A percentile compares a stretch with the other conserved stretches of the same genome.
phyloP scores from a whole-genome alignment of 2,329 filamentous ascomycete genomes.

The Aspergillus fructus region DNA sequence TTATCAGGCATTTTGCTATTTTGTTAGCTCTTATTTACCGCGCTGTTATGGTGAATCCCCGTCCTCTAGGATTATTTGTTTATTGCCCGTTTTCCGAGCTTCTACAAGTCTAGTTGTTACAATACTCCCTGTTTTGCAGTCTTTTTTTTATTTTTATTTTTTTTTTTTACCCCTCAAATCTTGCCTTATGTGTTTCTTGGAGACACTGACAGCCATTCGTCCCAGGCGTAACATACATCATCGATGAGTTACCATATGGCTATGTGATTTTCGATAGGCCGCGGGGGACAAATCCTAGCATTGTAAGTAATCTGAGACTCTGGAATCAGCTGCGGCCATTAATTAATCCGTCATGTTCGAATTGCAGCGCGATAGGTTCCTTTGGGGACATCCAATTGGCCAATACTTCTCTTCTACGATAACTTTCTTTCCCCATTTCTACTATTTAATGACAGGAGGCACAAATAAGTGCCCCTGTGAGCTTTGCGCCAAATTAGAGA shows the following conservation, averaged over 20 bases:
- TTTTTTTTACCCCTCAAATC: background rate
- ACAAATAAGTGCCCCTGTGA: slow-evolving; percentile 51
- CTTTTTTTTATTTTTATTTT: background rate
- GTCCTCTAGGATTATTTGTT: background rate
- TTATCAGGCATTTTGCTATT: background rate
- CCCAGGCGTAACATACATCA: slow-evolving; percentile 47
- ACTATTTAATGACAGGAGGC: slow-evolving; percentile 53
- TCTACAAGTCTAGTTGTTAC: background rate
- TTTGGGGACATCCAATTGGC: slow-evolving; percentile 57
- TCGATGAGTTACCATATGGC: slow-evolving; percentile 55
- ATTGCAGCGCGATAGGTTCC: slow-evolving; percentile 52
- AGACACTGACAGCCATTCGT: background rate
- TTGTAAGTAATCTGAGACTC: slow-evolving; percentile 27
- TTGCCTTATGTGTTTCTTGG: background rate
- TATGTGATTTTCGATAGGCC: slow-evolving; percentile 54
- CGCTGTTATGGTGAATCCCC: background rate
- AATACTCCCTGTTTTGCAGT: background rate
- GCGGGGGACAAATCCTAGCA: slow-evolving; percentile 37
- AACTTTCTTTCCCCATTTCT: slow-evolving; percentile 58
- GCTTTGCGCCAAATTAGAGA: slow-evolving; percentile 39
- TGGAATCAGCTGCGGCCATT: background rate
- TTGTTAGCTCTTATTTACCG: background rate
- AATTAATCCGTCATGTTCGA: background rate
- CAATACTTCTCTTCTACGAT: slow-evolving; percentile 54
- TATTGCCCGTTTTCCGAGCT: background rate